Base-by-base conservation (phyloP, 345 rosid species). In the Gossypium australe region DNA sequence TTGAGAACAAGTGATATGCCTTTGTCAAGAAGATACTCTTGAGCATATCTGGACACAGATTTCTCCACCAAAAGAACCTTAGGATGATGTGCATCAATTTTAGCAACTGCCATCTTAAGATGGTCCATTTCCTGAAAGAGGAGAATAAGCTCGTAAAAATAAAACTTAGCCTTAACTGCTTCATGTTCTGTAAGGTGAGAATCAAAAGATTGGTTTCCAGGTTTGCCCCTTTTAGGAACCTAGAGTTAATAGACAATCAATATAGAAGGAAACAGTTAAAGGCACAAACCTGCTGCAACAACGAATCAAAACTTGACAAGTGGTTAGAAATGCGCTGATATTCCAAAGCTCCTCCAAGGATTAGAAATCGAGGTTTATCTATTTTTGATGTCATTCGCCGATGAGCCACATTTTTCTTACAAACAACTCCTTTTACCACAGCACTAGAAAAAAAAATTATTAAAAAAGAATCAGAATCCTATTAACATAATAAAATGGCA, bases 351-450 rank as follows among this genome's bases (percentile, higher is more conserved):
- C 98, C 98, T 76, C 90, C 96, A 69, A 94, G 94, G 62, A 92
- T 88, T 74, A 94, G 85, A 74, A 92, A 83, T 63, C 90, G 93
- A 10, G 97, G 94, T 81, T 88, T 94, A 78, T 88, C 92, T 64
- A 90, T 87, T 77, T 90, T 94, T 53, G 98, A 86, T 49, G 89
- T 89, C 98, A 94, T 94, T 70, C 96, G 94, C 71, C 97, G 90
- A 85, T 94, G 97, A 75, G 98, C 97, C 80, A 94, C 96, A 62
- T 94, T 94, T 84, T 94, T 94, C 92, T 92, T 94, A 63, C 96
- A 94, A 77, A 92, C 97, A 81, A 94, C 97, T 80, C 98, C 97
- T 85, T 84, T 92, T 78, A 90, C 90, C 80, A 92, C 98, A 87
- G 79, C 74, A 82, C 98, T 94, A 82, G 56, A 74, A 84, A 71